Conservation (phyloP, 2,329 filamentous ascomycete species). For the Lachnellula subtilissima region DNA sequence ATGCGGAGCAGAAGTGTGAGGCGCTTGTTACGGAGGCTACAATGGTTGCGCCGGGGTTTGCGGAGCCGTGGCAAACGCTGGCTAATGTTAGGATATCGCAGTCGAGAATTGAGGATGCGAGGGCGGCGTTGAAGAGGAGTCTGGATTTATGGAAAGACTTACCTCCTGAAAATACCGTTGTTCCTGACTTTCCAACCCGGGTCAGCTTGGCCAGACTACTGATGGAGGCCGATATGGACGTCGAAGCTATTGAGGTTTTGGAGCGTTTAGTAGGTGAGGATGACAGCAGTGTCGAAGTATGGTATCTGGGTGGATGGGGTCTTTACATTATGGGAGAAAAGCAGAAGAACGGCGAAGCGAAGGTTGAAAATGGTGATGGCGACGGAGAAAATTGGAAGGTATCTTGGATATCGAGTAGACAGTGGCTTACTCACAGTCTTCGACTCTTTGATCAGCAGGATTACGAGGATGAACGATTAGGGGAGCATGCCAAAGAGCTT, state of each 20-base stretch:
- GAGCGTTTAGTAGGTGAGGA: slow-evolving; percentile 83
- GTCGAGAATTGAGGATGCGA: slow-evolving; percentile 70
- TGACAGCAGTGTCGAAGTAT: slow-evolving; percentile 89
- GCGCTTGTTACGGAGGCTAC: slow-evolving; percentile 85
- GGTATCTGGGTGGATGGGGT: slow-evolving; percentile 96
- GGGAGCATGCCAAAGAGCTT: slow-evolving; percentile 70
- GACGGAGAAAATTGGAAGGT: slow-evolving; percentile 41
- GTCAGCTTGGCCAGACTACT: slow-evolving; percentile 80
- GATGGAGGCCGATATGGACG: slow-evolving; percentile 84
- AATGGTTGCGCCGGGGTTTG: slow-evolving; percentile 71
- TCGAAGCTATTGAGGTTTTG: slow-evolving; percentile 78
- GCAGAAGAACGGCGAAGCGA: slow-evolving; percentile 42
- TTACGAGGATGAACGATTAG: slow-evolving; percentile 79
- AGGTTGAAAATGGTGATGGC: slow-evolving; percentile 36
- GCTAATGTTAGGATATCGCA: slow-evolving; percentile 94
- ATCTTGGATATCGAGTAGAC: slow-evolving; percentile 68
- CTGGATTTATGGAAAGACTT: slow-evolving; percentile 79
- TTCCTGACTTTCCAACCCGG: slow-evolving; percentile 82
- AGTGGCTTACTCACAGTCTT: slow-evolving; percentile 78
- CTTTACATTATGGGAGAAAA: slow-evolving; percentile 74
- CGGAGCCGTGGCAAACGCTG: slow-evolving; percentile 92
- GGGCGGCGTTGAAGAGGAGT: slow-evolving; percentile 71
- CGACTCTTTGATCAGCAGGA: slow-evolving; percentile 73
- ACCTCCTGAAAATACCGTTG: slow-evolving; percentile 61
- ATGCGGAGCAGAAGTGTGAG: slow-evolving; percentile 87